Conservation (phyloP, 441 rosid species). For the Breynia disticha region DNA sequence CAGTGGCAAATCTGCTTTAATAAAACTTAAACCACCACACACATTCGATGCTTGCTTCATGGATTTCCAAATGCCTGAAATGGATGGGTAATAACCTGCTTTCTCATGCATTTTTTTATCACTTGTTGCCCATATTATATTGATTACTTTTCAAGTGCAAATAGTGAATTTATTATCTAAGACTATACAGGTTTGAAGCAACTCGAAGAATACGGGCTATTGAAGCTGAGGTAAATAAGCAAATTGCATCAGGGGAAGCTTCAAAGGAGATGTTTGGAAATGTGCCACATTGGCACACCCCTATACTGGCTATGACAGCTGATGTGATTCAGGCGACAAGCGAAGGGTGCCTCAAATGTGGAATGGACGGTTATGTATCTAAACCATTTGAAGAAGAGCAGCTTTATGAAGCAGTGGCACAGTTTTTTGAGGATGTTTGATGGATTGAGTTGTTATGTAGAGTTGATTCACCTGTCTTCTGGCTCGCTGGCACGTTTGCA, state of each 20-base stretch:
- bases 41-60: conserved; percentile 84
- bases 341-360: conserved; percentile 67
- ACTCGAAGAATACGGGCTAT: conserved; percentile 53
- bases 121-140: no score
- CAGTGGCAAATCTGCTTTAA: conserved; percentile 64
- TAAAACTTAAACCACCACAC: conserved; percentile 74
- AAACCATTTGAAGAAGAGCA: conserved; percentile 86
- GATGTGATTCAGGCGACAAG: conserved; percentile 81
- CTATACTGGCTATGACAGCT: conserved; percentile 94
- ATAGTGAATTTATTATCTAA: neutral
- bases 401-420: conserved; percentile 75
- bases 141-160: no score
- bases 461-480: conserved; percentile 9
- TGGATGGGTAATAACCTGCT: conserved; percentile 68
- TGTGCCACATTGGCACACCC: conserved; percentile 51
- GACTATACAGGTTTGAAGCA: conserved; percentile 63
- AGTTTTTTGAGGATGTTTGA: conserved; percentile 48
- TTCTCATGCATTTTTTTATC: neutral
- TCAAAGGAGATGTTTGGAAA: conserved; percentile 33
- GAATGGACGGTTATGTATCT: conserved; percentile 84
- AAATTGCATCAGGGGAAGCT: conserved; percentile 42
- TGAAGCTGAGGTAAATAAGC: conserved; percentile 49
- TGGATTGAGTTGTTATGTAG: conserved; percentile 7
- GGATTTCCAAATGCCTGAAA: conserved; percentile 98
- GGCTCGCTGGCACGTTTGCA: conserved; percentile 12